A percentile compares a stretch with the other conserved stretches of the same genome.
phyloP scores from a whole-genome alignment of 2,329 filamentous ascomycete species.

The Aspergillus fijiensis region DNA sequence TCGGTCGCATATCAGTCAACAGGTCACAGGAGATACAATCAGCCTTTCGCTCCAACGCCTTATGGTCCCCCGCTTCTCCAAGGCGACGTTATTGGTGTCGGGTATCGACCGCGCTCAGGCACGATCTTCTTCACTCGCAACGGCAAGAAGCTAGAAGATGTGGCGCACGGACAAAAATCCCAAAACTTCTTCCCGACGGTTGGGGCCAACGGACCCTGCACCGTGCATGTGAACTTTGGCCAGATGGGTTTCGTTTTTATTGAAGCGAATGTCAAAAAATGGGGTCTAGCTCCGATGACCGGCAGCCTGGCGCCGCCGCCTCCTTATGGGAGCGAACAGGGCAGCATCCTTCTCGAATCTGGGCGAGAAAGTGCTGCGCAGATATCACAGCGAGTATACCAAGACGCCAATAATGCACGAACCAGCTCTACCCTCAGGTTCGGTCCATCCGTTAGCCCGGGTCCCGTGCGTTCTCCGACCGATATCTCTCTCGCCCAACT shows the following conservation, averaged over 20 bases:
- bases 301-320: conserved; percentile 92
- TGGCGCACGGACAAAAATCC: conserved; percentile 85
- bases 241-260: conserved; percentile 99
- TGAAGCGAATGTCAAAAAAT: conserved; percentile 99
- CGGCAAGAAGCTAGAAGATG: conserved; percentile 94
- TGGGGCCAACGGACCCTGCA: conserved; percentile 91
- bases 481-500: conserved; percentile 93
- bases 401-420: conserved; percentile 66
- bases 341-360: conserved; percentile 88
- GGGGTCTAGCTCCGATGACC: conserved; percentile 94
- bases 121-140: conserved; percentile 98
- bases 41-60: conserved; percentile 75
- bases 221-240: conserved; percentile 94
- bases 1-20: conserved; percentile 89
- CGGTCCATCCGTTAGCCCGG: conserved; percentile 74
- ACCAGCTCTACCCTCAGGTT: conserved; percentile 78
- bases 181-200: conserved; percentile 98
- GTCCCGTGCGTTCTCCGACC: conserved; percentile 84
- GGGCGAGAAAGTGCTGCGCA: conserved; percentile 60
- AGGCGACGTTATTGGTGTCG: conserved; percentile 93
- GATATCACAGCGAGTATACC: conserved; percentile 41
- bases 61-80: conserved; percentile 87
- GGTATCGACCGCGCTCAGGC: conserved; percentile 89
- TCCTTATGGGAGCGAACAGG: conserved; percentile 94
- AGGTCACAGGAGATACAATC: conserved; percentile 84